Base-by-base conservation (phyloP, 2,329 filamentous ascomycete genomes). In the Microdochium trichocladiopsis region DNA sequence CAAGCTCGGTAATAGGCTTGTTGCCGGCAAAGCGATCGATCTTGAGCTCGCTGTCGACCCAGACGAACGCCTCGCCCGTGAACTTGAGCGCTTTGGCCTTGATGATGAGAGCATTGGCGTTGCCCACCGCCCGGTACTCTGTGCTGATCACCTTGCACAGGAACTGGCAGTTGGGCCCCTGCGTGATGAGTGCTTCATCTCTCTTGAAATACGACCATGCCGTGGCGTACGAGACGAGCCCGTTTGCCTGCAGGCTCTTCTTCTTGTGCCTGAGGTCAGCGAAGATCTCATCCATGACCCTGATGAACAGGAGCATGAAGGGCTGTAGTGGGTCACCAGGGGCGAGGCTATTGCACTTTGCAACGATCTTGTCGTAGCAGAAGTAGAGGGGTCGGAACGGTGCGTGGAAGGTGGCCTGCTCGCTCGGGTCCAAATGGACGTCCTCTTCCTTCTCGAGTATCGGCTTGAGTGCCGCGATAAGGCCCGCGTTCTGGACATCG, bases 131-230 rank as follows among this genome's bases (percentile, higher is more conserved):
- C 1, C 58, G 51, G 49, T 73, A 72, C 16, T 56, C 37, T 2
- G 69, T 67, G 28, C 62, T 60, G 6, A 66, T 59, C 2, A 73
- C 71, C 50, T 68, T 70, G 60, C 61, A 68, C 12, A 77, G 63
- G 33, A 71, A 63, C 55, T 76, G 72, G 25, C 69, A 45, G 41
- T 45, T 45, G 41, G 41, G 41, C n/a, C 41, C 41, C 16, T 45
- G 18, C 53, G 63, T 69, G 56, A 74, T 72, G 43, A 74, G 58
- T 25, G 67, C 64, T 1, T 67, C 67, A 21, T 63, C 63, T 11
- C 63, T 64, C 9, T 73, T 71, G 57, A 75, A 76, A 37, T 70
- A 68, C 0, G 72, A 69, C 75, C 75, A 78, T 22, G 69, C 70
- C 0, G 68, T 63, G 28, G 66, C 63, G 58, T 69, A 76, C 36